Evolutionary conservation across 805 yeast genomes (phyloP).

Genomic region (Danielia reshetovae): DNA sequence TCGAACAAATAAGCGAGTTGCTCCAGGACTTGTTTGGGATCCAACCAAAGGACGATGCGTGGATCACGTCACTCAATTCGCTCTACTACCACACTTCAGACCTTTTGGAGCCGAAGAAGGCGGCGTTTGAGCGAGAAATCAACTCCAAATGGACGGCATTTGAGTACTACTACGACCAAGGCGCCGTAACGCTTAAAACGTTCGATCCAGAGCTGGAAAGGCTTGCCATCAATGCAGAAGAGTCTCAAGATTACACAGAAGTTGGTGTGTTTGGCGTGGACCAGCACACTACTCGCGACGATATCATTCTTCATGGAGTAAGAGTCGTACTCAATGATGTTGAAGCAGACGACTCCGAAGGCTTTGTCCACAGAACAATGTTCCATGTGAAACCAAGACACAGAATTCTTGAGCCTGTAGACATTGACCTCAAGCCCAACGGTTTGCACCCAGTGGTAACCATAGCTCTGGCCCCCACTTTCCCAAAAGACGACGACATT

Average conservation of each 20-base stretch:
- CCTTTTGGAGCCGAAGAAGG: not conserved
- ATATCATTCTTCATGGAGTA: conserved; percentile 33
- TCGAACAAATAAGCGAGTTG: conserved; percentile 15
- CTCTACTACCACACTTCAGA: conserved; percentile 21
- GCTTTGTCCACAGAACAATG: conserved; percentile 28
- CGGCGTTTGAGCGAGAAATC: not conserved
- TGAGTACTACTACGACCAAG: conserved; percentile 10
- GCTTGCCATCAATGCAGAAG: conserved; percentile 2
- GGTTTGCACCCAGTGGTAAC: conserved; percentile 38
- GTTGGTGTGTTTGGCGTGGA: conserved; percentile 35
- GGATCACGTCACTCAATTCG: conserved; percentile 28
- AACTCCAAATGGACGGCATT: conserved; percentile 7
- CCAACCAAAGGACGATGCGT: conserved; percentile 13
- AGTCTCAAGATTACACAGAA: conserved; percentile 21
- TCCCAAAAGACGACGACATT: conserved; percentile 21
- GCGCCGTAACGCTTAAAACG: conserved; percentile 5
- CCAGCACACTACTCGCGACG: conserved; percentile 26
- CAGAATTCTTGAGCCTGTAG: conserved; percentile 10
- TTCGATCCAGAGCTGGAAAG: conserved; percentile 1
- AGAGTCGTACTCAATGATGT: conserved; percentile 26
- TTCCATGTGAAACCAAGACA: conserved; percentile 42
- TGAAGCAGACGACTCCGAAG: conserved; percentile 11
- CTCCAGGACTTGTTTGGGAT: conserved; percentile 18
- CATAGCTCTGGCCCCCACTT: conserved; percentile 8
- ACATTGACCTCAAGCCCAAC: conserved; percentile 14